Evolutionary conservation across 2,329 filamentous ascomycete genomes (phyloP), one percentile per base, ranked within the genome.

Genomic region (Monilinia vaccinii-corymbosi): DNA sequence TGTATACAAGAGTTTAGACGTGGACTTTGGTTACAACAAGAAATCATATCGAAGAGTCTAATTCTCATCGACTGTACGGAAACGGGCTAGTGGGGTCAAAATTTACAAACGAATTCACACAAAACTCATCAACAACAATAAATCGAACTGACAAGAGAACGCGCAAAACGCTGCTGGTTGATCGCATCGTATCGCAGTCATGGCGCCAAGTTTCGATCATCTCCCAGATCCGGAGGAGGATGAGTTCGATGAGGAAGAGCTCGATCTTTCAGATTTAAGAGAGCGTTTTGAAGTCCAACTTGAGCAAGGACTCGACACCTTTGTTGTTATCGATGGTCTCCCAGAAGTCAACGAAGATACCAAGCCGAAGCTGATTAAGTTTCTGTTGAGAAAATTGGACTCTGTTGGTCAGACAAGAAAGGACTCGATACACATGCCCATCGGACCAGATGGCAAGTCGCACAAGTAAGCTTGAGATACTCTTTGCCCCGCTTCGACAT

Each of bases 211-310:
- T 74, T 97, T 96, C 77, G 90, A 96, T 73, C 89, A 91, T 71
- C 81, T 97, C 73, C 88, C 88, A 75, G 91, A 96, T 75, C 90
- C 93, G 71, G 90, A 96, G 75, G 87, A 93, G 75, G 84, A 87
- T 71, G 84, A 87, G 67, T 91, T 94, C 71, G 87, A 92, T 73
- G 92, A 96, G 74, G 88, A 94, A 77, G 91, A 97, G 74, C 88
- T 97, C 75, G 93, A 97, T 75, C 91, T 96, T 75, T 93, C 90
- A 69, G 93, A 99, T 77, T 82, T 99, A 68, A 84, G 87, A 74
- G 92, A 95, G 75, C 91, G 95, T 76, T 97, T 92, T 74, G 91
- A 97, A 77, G 92, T 97, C 64, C 90, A 93, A 73, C 81, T 97
- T 66, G 94, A 99, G 75, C 90, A 96, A 75, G 94, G 94, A 61